Percentiles rank a stretch among this genome's conserved stretches.
These are phyloP conservation scores for Piper longum DNA, from an alignment of 164 flowering plant species.

Conservation along the genomic window DNA sequence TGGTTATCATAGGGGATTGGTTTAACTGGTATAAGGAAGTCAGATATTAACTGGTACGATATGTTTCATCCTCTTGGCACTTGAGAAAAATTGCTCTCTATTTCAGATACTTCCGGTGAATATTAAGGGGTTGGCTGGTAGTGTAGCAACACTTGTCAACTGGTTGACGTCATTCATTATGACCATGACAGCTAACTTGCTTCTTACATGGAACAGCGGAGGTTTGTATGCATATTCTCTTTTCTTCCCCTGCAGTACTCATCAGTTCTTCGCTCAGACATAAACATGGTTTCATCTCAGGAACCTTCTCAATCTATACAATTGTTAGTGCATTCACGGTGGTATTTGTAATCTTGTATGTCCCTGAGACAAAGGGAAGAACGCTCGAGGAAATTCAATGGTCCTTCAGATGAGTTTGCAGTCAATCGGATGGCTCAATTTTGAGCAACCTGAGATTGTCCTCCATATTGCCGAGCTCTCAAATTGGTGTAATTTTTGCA, in stretches of 20 bases:
- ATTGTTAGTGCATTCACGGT: slow-evolving; percentile 45
- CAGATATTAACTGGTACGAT: not conserved
- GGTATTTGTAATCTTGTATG: slow-evolving; percentile 46
- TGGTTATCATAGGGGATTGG: not conserved
- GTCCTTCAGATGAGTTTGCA: slow-evolving; percentile 40
- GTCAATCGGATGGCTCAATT: not conserved
- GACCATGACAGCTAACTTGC: slow-evolving; percentile 59
- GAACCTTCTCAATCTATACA: slow-evolving; percentile 60
- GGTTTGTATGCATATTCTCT: slow-evolving; percentile 18
- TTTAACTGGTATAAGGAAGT: too few relatives aligned
- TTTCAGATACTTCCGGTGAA: slow-evolving; percentile 80
- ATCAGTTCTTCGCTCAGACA: not conserved
- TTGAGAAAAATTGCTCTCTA: not conserved
- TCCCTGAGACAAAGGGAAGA: slow-evolving; percentile 81
- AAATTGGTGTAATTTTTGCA: too few relatives aligned
- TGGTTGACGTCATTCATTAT: slow-evolving; percentile 44
- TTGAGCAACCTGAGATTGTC: not conserved
- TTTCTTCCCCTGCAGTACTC: not conserved
- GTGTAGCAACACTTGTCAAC: slow-evolving; percentile 60
- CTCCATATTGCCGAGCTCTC: not conserved
- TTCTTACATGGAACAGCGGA: slow-evolving; percentile 51
- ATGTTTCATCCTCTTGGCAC: not conserved
- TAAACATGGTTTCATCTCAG: slow-evolving; percentile 18
- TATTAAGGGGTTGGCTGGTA: slow-evolving; percentile 87
- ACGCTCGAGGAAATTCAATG: slow-evolving; percentile 66